phyloP scores from a whole-genome alignment of 495 filamentous ascomycete genomes.

The Aspergillus sclerotioniger region DNA sequence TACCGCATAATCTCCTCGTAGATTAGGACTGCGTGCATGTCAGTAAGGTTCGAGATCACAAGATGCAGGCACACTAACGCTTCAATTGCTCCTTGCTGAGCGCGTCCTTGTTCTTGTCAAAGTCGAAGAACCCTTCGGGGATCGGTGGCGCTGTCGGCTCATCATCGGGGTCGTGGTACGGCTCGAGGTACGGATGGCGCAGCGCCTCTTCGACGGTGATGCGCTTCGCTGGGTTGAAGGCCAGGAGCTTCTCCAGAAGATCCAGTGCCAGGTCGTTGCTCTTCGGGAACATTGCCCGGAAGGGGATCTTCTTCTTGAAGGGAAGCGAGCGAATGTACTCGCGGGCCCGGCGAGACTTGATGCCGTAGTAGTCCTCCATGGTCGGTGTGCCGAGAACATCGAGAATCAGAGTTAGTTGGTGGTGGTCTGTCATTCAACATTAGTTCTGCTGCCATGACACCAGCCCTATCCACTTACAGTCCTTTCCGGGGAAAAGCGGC shows the following conservation, averaged over 20 bases:
- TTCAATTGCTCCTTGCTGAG: slow-evolving; percentile 98
- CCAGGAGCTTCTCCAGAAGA: slow-evolving; percentile 89
- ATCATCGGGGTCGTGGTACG: slow-evolving; percentile 98
- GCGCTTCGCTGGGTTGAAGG: slow-evolving; percentile 98
- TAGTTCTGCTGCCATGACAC: slow-evolving; percentile 4
- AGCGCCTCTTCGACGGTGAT: slow-evolving; percentile 97
- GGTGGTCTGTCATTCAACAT: slow-evolving; percentile 67
- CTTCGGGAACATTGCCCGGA: slow-evolving; percentile 96
- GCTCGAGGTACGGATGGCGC: slow-evolving; percentile 96
- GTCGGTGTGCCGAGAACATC: slow-evolving; percentile 98
- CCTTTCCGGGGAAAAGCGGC: slow-evolving; percentile 97
- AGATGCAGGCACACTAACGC: slow-evolving; percentile 46
- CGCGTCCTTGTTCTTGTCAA: slow-evolving; percentile 99
- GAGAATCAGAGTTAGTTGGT: slow-evolving; percentile 95
- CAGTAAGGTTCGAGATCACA: slow-evolving; percentile 3
- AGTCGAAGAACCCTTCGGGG: slow-evolving; percentile 98
- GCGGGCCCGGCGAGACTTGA: slow-evolving; percentile 95
- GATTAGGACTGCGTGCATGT: slow-evolving; percentile 65
- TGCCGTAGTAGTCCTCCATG: slow-evolving; percentile 99
- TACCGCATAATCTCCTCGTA: slow-evolving; percentile 99
- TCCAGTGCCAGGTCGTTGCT: slow-evolving; percentile 92
- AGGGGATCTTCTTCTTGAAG: slow-evolving; percentile 99
- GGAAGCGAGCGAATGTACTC: slow-evolving; percentile 99
- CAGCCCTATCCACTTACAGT: slow-evolving; percentile 65
- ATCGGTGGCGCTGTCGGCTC: slow-evolving; percentile 96